These are phyloP conservation scores for Trichoderma citrinoviride DNA, from an alignment of 2,329 filamentous ascomycete genomes.

Conservation along the genomic window DNA sequence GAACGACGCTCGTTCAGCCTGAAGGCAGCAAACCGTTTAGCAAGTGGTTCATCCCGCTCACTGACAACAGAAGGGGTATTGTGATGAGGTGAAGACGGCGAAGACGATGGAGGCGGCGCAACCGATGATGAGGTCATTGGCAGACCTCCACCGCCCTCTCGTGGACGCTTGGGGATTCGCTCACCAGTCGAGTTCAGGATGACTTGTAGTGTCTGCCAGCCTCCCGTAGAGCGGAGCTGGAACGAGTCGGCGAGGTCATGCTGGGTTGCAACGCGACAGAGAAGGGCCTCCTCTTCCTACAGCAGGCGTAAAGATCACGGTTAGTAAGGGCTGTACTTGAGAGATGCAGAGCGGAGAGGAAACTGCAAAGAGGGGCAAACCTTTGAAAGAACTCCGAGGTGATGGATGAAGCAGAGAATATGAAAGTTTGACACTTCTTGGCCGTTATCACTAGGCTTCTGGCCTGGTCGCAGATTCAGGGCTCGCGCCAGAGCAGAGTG, in stretches of 20 bases:
- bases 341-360: no score
- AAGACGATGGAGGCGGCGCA: constrained; percentile 27
- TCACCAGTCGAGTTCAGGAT: constrained; percentile 98
- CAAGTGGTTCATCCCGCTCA: constrained; percentile 53
- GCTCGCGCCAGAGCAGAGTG: constrained; percentile 64
- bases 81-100: constrained; percentile 30
- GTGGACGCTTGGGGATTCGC: constrained; percentile 76
- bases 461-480: constrained; percentile 60
- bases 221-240: constrained; percentile 79
- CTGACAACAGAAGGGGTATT: constrained; percentile 28
- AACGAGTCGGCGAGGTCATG: constrained; percentile 79
- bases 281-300: constrained; percentile 83
- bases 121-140: constrained; percentile 27
- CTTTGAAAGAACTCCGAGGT: constrained; percentile 79
- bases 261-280: constrained; percentile 79
- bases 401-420: constrained; percentile 80
- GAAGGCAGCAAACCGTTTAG: constrained; percentile 66
- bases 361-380: constrained; percentile 50
- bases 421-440: constrained; percentile 88
- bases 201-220: constrained; percentile 90
- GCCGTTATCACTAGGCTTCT: constrained; percentile 60
- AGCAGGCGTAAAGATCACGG: neutral
- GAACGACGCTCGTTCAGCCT: constrained; percentile 52
- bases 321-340: neutral
- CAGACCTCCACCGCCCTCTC: constrained; percentile 40